Conservation (phyloP, 2,329 filamentous ascomycete species). For the Trichoderma hamatum region DNA sequence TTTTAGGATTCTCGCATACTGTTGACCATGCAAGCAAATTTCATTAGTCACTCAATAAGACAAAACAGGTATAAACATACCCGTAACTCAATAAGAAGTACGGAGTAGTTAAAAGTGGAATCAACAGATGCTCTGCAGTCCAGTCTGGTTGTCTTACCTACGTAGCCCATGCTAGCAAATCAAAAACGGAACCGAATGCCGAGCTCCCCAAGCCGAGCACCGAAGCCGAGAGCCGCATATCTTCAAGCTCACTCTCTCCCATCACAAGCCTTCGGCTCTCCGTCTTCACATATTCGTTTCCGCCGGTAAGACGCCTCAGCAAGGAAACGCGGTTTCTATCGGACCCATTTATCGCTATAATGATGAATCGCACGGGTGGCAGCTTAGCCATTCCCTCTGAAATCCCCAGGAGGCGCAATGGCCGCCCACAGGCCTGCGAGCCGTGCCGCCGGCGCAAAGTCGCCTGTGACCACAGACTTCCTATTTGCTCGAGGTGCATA, state of each 20-base stretch:
- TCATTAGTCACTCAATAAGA: too few species aligned
- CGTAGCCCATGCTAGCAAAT: not conserved
- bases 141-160: too few species aligned
- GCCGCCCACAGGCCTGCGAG: slow-evolving; percentile 24
- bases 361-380: not conserved
- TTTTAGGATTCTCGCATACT: too few species aligned
- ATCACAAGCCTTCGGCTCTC: slow-evolving; percentile 7
- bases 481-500: slow-evolving; percentile 24
- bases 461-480: slow-evolving; percentile 25
- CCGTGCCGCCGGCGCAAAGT: slow-evolving; percentile 24
- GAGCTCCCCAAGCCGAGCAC: not conserved
- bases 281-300: not conserved
- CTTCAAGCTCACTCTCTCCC: not conserved
- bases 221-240: slow-evolving; percentile 11
- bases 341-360: not conserved
- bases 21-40: too few species aligned
- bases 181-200: not conserved
- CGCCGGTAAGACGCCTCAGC: not conserved
- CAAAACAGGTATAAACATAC: too few species aligned
- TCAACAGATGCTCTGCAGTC: too few species aligned
- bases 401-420: slow-evolving; percentile 18
- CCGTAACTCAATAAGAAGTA: too few species aligned
- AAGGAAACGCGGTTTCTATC: not conserved
- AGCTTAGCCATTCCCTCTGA: not conserved
- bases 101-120: too few species aligned